Conservation (phyloP, 768 basidiomycete genomes). For the Udeniomyces megalosporus region DNA sequence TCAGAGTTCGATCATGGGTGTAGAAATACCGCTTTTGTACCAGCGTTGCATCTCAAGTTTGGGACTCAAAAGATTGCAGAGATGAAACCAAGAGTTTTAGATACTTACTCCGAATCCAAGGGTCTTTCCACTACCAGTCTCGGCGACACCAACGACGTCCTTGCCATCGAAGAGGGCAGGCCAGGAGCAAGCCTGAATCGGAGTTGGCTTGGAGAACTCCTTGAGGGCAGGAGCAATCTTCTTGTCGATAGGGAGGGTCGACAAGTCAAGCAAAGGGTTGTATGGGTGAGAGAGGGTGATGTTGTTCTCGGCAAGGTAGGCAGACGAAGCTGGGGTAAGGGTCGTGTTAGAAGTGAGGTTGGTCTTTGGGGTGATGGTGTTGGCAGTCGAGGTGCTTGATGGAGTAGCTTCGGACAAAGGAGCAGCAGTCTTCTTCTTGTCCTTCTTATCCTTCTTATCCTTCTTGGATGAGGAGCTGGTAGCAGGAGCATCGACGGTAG, state of each 20-base stretch:
- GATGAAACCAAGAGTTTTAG: not conserved
- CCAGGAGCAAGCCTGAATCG: constrained; percentile 93
- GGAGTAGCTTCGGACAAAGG: constrained; percentile 3
- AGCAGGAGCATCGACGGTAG: constrained; percentile 4
- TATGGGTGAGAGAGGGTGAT: constrained; percentile 50
- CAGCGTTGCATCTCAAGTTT: too few relatives aligned
- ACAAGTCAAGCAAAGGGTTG: constrained; percentile 57
- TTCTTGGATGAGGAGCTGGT: constrained; percentile 20
- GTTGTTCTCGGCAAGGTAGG: constrained; percentile 52
- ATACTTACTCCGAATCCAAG: constrained; percentile 66
- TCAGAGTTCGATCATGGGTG: not conserved
- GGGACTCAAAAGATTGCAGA: not conserved
- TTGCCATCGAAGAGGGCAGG: constrained; percentile 58
- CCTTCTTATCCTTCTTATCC: constrained; percentile 23
- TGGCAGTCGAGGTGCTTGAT: not conserved
- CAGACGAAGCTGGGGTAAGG: constrained; percentile 14
- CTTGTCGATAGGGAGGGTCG: constrained; percentile 50
- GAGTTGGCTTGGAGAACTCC: constrained; percentile 72
- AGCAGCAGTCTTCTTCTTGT: constrained; percentile 20
- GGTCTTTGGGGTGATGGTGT: constrained; percentile 8
- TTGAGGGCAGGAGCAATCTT: constrained; percentile 48
- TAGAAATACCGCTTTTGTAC: too few relatives aligned
- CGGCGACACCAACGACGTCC: constrained; percentile 85
- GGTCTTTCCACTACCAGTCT: constrained; percentile 88
- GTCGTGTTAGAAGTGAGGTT: constrained; percentile 17